phyloP scores from a whole-genome alignment of 2,329 filamentous ascomycete species.

The Cordyceps tenuipes region DNA sequence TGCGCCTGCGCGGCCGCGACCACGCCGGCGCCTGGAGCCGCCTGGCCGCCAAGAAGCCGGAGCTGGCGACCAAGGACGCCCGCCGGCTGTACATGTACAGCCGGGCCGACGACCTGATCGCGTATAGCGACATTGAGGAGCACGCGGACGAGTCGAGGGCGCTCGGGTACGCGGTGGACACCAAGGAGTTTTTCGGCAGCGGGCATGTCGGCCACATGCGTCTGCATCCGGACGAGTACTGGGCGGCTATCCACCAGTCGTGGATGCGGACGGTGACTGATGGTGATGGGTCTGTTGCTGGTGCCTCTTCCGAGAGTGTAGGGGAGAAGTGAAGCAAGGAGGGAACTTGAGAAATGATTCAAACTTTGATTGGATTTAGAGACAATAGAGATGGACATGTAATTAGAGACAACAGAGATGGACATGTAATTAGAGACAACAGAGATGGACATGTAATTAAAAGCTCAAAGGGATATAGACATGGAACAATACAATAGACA shows the following conservation, averaged over 20 bases:
- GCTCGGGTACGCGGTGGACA: slow-evolving; percentile 34
- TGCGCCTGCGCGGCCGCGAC: slow-evolving; percentile 30
- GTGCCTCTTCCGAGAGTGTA: no score
- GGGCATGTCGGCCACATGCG: slow-evolving; percentile 55
- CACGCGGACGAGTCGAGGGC: slow-evolving; percentile 40
- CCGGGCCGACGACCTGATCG: slow-evolving; percentile 48
- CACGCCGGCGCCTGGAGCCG: slow-evolving; percentile 32
- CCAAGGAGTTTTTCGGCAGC: slow-evolving; percentile 48
- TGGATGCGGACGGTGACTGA: not conserved
- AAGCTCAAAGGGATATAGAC: no score
- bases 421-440: no score
- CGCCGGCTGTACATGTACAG: slow-evolving; percentile 51
- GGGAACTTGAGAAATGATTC: no score
- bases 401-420: not conserved
- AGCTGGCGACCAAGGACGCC: slow-evolving; percentile 26
- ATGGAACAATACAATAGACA: no score
- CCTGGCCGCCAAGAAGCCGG: slow-evolving; percentile 28
- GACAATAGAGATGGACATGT: no score
- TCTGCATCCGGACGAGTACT: slow-evolving; percentile 48
- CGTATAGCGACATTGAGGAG: slow-evolving; percentile 45
- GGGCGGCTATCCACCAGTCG: slow-evolving; percentile 32
- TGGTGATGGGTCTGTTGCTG: no score
- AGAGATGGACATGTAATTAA: no score
- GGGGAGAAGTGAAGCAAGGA: no score
- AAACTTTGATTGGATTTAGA: no score